Base-by-base conservation (phyloP, 225 moss, liverwort and hornwort species). In the Physcomitrium patens region DNA sequence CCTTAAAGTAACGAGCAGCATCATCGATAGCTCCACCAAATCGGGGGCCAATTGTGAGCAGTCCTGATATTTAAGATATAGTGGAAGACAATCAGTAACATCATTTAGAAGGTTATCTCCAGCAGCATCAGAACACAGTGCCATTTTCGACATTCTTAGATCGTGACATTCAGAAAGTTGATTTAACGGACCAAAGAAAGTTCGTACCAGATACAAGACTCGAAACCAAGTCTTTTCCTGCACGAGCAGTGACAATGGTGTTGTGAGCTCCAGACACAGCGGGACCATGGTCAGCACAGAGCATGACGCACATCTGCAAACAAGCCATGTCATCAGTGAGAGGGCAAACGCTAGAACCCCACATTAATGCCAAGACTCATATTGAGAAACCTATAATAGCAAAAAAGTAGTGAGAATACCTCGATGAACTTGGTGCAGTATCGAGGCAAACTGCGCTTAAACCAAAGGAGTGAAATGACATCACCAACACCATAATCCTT, bases 21-120 rank as follows among this genome's bases (percentile, higher is more conserved):
- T 95, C 95, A 68, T 95, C 95, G 19, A 95, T 89, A 67, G 95
- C 92, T 71, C 95, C 95, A 83, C 95, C 95, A 71, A 95, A 95
- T 71, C 95, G 86, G 26, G 95, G 95, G 64, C 95, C 95, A 59
- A 95, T 95, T 42, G 95, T 95, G 24, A 95, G 91, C 70, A 95
- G 77, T 53, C 95, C 95, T 86, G 67, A 56, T 24, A 48, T 73
- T 61, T 70, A 78, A 37, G 31, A 61, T 43, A 37, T 65, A 44
- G 16, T 19, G 0, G 2, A 17, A 41, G 64, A 11, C 3, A 70
- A 7, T 66, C 62, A 52, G 60, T 42, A 12, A 28, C 22, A 57
- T 58, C 10, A 51, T 0, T 24, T 9, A 27, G 59, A 3, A 46
- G 11, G n/a, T 12, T 37, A 11, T 15, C 28, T 65, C 57, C 48